Evolutionary conservation across 202 grass and related monocot species (phyloP), one percentile per base, ranked within the genome.

Genomic region (Zizania palustris): DNA sequence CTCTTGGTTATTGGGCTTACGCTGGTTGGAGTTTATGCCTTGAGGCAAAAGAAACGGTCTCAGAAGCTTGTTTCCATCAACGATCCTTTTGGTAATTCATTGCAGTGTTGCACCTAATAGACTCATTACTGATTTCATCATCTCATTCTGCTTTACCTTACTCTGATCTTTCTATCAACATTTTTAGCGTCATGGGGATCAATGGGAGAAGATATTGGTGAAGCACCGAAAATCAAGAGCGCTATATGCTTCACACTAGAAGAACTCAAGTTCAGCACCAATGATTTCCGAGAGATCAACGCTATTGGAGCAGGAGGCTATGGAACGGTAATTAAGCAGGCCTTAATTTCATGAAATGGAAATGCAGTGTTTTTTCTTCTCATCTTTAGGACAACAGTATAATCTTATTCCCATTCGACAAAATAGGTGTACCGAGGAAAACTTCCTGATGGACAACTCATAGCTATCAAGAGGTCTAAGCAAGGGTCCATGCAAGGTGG

Each of bases 401-500:
- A 83, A 49, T 60, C 7, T n/a, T 73, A 55, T 87, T 80, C 7
- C 0, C 11, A 73, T 78, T 5, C 14, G 45, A 56, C 35, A 7
- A 66, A 81, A 66, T 63, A 97, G 91, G 94, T 93, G 16, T 97
- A 93, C 75, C 79, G 84, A 90, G 91, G 94, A 73, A 84, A 82
- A 69, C 88, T 97, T 76, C 72, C 70, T 1, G 86, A 87, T 68
- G 88, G 88, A 34, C 82, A 84, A 59, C 34, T 91, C 14, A 80
- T 93, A 61, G 94, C 91, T 58, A 97, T 97, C 65, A 97, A 97
- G 72, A 91, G 91, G 79, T 89, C 86, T 10, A 89, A 86, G 7
- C 68, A 91, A 86, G 91, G 91, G 72, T 97, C 94, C 18, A 91
- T 68, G 79, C 94, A 97, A 80, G 94, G 94, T n/a, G 91, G 86